A percentile compares a stretch with the other conserved stretches of the same genome.
phyloP scores from a whole-genome alignment of 495 filamentous ascomycete species.

The Glonium stellatum region DNA sequence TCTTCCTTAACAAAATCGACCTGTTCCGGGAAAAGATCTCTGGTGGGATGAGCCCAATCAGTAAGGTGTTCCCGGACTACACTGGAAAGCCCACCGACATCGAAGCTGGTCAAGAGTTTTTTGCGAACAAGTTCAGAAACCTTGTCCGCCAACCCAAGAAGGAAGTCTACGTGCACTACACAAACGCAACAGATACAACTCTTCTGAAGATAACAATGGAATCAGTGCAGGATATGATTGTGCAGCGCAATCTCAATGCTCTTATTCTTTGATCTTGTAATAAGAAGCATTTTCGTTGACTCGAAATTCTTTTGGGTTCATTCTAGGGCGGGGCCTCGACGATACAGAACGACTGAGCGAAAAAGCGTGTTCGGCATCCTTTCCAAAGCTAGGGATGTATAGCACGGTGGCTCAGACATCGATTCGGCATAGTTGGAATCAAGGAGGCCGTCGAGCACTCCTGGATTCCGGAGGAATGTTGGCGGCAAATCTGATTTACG shows the following conservation, averaged over 20 bases:
- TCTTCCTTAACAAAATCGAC: conserved; percentile 99
- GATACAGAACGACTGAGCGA: neutral
- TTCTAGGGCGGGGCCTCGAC: neutral
- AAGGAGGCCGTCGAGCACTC: neutral
- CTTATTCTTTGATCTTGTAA: conserved; percentile 68
- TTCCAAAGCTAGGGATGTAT: neutral
- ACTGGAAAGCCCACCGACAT: conserved; percentile 51
- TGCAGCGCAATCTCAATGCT: conserved; percentile 92
- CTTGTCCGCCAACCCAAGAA: conserved; percentile 98
- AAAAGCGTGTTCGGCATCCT: neutral
- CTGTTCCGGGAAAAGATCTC: conserved; percentile 99
- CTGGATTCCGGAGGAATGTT: neutral
- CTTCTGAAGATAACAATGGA: conserved; percentile 95
- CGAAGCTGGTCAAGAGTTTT: conserved; percentile 36
- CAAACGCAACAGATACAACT: conserved; percentile 95
- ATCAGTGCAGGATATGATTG: conserved; percentile 98
- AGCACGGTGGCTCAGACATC: neutral
- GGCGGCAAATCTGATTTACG: neutral
- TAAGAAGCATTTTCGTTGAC: conserved; percentile 17
- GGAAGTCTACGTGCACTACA: conserved; percentile 99
- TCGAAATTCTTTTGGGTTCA: conserved; percentile 7
- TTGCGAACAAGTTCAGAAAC: conserved; percentile 33
- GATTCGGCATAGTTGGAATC: neutral
- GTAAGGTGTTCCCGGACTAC: conserved; percentile 99
- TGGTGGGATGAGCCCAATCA: conserved; percentile 81